Evolutionary conservation across 768 basidiomycete genomes (phyloP), one percentile per base, ranked within the genome.

Genomic region (Leccinum pellstonianum): DNA sequence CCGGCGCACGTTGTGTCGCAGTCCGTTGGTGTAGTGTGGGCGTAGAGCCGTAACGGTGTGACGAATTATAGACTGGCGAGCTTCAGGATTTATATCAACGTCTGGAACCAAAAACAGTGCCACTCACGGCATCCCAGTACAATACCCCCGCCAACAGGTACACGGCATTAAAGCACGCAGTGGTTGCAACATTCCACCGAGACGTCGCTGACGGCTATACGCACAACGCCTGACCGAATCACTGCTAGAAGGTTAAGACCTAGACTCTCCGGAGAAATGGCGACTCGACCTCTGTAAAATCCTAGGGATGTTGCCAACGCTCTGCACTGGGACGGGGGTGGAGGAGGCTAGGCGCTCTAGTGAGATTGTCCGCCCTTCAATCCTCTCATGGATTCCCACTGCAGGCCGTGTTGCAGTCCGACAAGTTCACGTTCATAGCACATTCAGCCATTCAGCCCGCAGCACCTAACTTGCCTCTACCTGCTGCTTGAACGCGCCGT

Each of bases 351-450:
- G 31, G 72, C 87, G 62, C 80, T 87, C 81, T 79, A 84, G 73
- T 84, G 90, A 4, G 90, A 67, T 76, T 71, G 2, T 81, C 82
- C 2, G 82, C 84, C 52, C 88, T 88, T 65, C 88, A 90, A 3
- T 70, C 68, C 68, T 91, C 84, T 4, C 66, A 58, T 5, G 82
- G 51, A 65, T 87, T 77, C 15, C 88, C 89, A 3, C 79, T 77
- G 70, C 89, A 91, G 8, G 81, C 68, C 75, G 80, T 80, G 67
- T 80, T 82, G 68, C 89, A 91, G 51, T 88, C 82, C 1, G 83
- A 72, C 5, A 69, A 59, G 33, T 80, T 70, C 8, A 81, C 78
- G 52, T 75, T 78, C 4, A 77, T 74, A 1, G 77, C 81, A 14
- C 79, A 35, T 35, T 35, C 33, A 35, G 33, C 12, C 33, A 35